Evolutionary conservation across 257 asterid species (phyloP), one percentile per base, ranked within the genome.

Genomic region (Apocynum venetum): DNA sequence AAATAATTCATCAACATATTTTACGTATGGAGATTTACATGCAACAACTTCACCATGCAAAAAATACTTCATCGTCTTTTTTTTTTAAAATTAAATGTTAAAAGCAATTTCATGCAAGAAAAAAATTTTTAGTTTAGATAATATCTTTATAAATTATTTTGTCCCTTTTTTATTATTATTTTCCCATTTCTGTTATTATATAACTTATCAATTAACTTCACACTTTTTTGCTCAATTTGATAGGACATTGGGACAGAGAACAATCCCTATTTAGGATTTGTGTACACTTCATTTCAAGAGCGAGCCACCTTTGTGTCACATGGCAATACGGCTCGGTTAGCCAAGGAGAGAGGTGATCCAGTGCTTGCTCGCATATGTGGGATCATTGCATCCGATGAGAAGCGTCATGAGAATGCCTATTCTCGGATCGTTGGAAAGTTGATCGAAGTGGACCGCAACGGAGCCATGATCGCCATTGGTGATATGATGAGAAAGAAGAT

Each of bases 401-500:
- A 71, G 76, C 77, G 72, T 40, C 81, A 78, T n/a, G 77, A 78
- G 49, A 78, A 43, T 0, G 81, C 81, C 13, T 71, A 78, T 14
- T 31, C 72, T 12, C 17, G 53, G 52, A 78, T 78, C 11, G 70
- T 72, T 6, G 72, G 60, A 12, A 78, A 78, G 47, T 64, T 72
- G 11, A 38, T 78, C 20, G 77, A 78, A 59, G 48, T 71, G 15
- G 81, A 78, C 20, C 77, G 77, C 0, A 66, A 46, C 7, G 77
- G 35, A 6, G 57, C 73, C 8, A 55, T 72, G 66, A 19, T 47
- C 5, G 81, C 81, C 52, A 31, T 78, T 4, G 35, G 59, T 0
- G 77, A 78, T 51, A 78, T 78, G 78, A 72, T 78, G 82, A 72
- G 67, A 55, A 77, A 77, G 65, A 69, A 55, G n/a, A 77, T 77